Base-by-base conservation (phyloP, 176 grass and related monocot species). In the Ampelocalamus luodianensis region DNA sequence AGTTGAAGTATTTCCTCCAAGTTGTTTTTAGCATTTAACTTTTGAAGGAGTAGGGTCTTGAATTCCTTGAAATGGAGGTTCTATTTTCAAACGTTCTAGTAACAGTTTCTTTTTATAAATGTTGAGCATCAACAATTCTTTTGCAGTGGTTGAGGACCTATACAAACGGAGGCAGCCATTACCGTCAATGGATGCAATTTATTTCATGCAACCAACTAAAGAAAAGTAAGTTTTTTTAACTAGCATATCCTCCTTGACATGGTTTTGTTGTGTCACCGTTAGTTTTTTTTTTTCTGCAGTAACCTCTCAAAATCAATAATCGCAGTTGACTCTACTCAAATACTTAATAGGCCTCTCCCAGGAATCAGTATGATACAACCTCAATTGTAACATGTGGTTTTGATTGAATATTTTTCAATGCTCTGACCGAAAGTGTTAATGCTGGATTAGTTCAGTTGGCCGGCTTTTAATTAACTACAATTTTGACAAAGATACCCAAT, bases 131-230 rank as follows among this genome's bases (percentile, higher is more conserved):
- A 45, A 8, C 12, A 51, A 67, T 70, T 82, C 71, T 88, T 83
- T 89, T 89, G 76, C 87, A 97, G 94, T 97, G 87, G 94, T 97
- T 72, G 94, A 97, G 79, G 91, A 97, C 81, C 68, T 97, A 76
- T 90, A 90, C 85, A 97, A 93, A 77, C 72, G 89, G 70, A 91
- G 94, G 71, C 94, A 97, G 45, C 94, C 94, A 32, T 88, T 97
- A 69, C 94, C 94, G 26, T 90, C 89, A 36, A 76, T 97, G 91
- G 89, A 97, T 86, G 94, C 91, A 71, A 92, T 97, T 79, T 97
- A 97, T 85, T 97, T 93, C 78, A 97, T 97, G 55, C 94, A 97
- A 66, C 94, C 94, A 84, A 93, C 94, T 42, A 90, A 90, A 85
- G 94, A 97, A 63, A 97, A 97, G 94, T 97, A 92, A 88, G 65